phyloP scores from a whole-genome alignment of 2,329 filamentous ascomycete species.

The Fusarium sp. region DNA sequence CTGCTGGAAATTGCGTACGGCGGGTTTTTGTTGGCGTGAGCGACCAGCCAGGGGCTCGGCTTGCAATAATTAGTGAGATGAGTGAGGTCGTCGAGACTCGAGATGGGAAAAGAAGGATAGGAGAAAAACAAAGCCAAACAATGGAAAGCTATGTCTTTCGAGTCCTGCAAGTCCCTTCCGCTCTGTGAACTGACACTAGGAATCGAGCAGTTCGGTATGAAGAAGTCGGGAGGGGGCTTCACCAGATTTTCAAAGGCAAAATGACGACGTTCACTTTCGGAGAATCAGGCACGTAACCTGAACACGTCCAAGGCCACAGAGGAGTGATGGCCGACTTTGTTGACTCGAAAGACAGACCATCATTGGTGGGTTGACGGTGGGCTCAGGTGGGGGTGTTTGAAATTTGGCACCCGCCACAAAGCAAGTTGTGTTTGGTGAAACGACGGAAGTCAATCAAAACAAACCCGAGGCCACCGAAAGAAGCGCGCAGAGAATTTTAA shows the following conservation, averaged over 20 bases:
- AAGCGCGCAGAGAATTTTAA: constrained; percentile 1
- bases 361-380: constrained; percentile 16
- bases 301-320: constrained; percentile 20
- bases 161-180: constrained; percentile 34
- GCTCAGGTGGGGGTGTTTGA: constrained; percentile 14
- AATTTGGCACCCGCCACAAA: constrained; percentile 46
- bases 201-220: constrained; percentile 44
- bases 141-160: constrained; percentile 26
- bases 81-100: constrained; percentile 30
- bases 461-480: constrained; percentile 35
- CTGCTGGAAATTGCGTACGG: constrained; percentile 48
- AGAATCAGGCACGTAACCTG: constrained; percentile 39
- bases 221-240: constrained; percentile 48
- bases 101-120: constrained; percentile 6
- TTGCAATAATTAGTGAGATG: constrained; percentile 13
- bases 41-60: constrained; percentile 33
- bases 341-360: constrained; percentile 7
- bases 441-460: constrained; percentile 25
- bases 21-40: constrained; percentile 36
- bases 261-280: constrained; percentile 39
- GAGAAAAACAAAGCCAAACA: constrained; percentile 22
- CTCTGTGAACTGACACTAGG: constrained; percentile 41
- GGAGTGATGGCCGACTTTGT: constrained; percentile 14
- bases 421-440: constrained; percentile 33
- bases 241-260: constrained; percentile 50